phyloP scores from a whole-genome alignment of 208 protist species.

The Leishmania lainsoni region DNA sequence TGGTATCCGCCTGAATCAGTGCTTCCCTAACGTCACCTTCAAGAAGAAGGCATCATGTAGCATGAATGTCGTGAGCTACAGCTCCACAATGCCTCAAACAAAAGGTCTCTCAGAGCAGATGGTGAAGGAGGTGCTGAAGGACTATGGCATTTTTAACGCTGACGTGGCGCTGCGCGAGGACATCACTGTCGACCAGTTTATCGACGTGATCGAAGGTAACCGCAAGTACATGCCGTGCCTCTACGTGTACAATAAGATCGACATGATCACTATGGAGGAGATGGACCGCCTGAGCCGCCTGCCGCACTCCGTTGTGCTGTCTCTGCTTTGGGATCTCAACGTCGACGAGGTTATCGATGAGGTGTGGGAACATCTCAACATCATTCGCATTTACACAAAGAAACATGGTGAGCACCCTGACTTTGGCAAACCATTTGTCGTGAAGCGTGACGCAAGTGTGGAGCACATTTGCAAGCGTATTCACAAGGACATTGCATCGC shows the following conservation, averaged over 20 bases:
- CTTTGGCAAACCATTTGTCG: slow-evolving; percentile 94
- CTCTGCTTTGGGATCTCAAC: slow-evolving; percentile 92
- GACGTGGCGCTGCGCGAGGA: slow-evolving; percentile 97
- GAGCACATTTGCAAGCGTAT: slow-evolving; percentile 95
- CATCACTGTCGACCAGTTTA: slow-evolving; percentile 97
- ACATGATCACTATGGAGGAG: slow-evolving; percentile 97
- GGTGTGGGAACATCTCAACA: slow-evolving; percentile 96
- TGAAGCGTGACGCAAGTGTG: slow-evolving; percentile 87
- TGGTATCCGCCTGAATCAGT: slow-evolving; percentile 96
- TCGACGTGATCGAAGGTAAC: slow-evolving; percentile 98
- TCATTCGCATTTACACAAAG: slow-evolving; percentile 98
- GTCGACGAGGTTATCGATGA: slow-evolving; percentile 94
- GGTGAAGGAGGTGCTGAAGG: slow-evolving; percentile 93
- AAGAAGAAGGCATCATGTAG: slow-evolving; percentile 93
- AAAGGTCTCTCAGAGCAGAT: slow-evolving; percentile 87
- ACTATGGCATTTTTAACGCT: slow-evolving; percentile 97
- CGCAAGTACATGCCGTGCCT: slow-evolving; percentile 93
- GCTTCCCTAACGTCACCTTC: slow-evolving; percentile 94
- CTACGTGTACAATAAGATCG: slow-evolving; percentile 97
- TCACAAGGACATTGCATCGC: slow-evolving; percentile 91
- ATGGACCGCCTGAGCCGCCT: slow-evolving; percentile 93
- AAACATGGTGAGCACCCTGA: slow-evolving; percentile 94
- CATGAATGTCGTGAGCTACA: slow-evolving; percentile 92
- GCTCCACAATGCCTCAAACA: slow-evolving; percentile 83
- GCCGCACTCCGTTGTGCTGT: slow-evolving; percentile 91